These are phyloP conservation scores for Beverwykella pulmonaria DNA, from an alignment of 495 filamentous ascomycete genomes.

Conservation along the genomic window DNA sequence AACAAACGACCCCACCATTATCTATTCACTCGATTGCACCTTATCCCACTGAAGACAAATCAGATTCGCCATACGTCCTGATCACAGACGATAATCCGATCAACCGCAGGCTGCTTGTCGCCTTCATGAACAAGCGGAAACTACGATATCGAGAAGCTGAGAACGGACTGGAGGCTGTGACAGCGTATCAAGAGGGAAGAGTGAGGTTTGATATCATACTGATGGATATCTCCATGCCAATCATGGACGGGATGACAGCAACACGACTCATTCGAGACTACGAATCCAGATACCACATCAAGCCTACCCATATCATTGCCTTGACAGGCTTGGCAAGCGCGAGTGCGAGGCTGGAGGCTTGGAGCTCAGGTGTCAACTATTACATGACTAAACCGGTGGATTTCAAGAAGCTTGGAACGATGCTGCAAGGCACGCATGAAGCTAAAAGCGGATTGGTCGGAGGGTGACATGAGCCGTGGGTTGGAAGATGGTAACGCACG, in stretches of 20 bases:
- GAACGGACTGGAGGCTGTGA: conserved; percentile 40
- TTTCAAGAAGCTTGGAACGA: conserved; percentile 18
- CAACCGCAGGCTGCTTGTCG: conserved; percentile 30
- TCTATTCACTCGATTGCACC: not conserved
- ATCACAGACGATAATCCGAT: conserved; percentile 34
- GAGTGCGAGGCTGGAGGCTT: conserved; percentile 31
- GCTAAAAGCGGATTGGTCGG: not conserved
- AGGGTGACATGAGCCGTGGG: no score
- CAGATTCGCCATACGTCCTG: conserved; percentile 12
- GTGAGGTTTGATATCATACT: conserved; percentile 27
- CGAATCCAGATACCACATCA: conserved; percentile 17
- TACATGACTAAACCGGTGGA: conserved; percentile 35
- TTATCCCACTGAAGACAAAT: not conserved
- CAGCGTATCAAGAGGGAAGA: conserved; percentile 15
- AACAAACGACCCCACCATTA: not conserved
- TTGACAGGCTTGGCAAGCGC: conserved; percentile 28
- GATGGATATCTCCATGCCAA: conserved; percentile 40
- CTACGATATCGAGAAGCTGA: conserved; percentile 25
- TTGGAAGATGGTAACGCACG: no score
- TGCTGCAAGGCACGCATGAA: not conserved
- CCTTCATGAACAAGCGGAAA: conserved; percentile 27
- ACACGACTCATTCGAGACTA: conserved; percentile 30
- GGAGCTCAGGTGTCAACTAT: conserved; percentile 27
- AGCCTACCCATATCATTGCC: conserved; percentile 22
- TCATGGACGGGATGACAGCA: conserved; percentile 38